phyloP scores from a whole-genome alignment of 495 filamentous ascomycete genomes.

The Parathielavia hyrcaniae region DNA sequence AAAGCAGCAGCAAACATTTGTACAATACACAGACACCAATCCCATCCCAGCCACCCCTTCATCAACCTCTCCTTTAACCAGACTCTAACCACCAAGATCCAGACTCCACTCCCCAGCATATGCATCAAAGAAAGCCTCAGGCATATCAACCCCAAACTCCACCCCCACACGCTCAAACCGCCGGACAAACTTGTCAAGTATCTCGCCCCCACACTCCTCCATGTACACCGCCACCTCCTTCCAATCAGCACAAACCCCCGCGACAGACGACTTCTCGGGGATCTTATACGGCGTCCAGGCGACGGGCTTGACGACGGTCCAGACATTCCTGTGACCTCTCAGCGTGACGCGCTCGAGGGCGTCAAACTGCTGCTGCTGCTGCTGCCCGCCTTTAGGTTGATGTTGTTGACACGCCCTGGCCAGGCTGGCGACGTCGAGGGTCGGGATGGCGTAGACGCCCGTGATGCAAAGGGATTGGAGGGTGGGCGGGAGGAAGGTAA shows the following conservation, averaged over 20 bases:
- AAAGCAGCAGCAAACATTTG: too few species aligned
- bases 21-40: too few species aligned
- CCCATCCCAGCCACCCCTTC: too few species aligned
- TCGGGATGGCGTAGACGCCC: constrained; percentile 2
- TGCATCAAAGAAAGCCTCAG: not conserved
- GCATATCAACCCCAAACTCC: not conserved
- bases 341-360: too few species aligned
- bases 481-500: not conserved
- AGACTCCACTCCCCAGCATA: not conserved
- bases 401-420: not conserved
- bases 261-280: too few species aligned
- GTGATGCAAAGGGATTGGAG: not conserved
- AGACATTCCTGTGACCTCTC: too few species aligned
- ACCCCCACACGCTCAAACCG: not conserved
- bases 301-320: too few species aligned
- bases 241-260: too few species aligned
- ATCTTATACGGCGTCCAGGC: too few species aligned
- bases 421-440: not conserved
- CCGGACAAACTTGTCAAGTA: not conserved
- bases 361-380: too few species aligned
- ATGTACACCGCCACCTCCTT: not conserved
- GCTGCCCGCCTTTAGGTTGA: not conserved
- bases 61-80: too few species aligned
- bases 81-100: too few species aligned
- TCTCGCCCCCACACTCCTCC: not conserved